Percentiles rank a stretch among this genome's conserved stretches.
phyloP scores from a whole-genome alignment of 441 rosid genomes.

The Adansonia rubrostipa region DNA sequence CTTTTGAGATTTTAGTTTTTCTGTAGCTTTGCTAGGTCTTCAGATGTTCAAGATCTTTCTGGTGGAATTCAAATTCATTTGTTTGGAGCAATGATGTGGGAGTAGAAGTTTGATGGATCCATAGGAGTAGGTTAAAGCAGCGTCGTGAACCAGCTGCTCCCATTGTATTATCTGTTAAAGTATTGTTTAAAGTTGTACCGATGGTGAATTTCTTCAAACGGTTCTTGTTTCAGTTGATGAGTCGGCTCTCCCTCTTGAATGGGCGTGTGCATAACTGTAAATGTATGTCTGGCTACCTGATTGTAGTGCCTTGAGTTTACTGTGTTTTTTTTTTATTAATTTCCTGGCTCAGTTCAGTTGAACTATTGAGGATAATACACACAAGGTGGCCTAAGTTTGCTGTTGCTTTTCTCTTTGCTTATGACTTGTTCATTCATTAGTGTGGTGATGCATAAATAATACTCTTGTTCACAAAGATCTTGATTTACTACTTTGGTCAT shows the following conservation, averaged over 20 bases:
- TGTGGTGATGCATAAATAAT: not conserved
- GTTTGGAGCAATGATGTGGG: slow-evolving; percentile 32
- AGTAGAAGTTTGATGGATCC: slow-evolving; percentile 31
- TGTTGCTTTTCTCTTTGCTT: not conserved
- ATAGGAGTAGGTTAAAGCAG: slow-evolving; percentile 28
- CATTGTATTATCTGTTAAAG: slow-evolving; percentile 20
- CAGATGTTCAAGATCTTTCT: slow-evolving; percentile 24
- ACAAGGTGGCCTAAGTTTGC: too few species aligned
- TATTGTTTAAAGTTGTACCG: slow-evolving; percentile 22
- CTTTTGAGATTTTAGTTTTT: slow-evolving; percentile 33
- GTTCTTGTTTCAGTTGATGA: not conserved
- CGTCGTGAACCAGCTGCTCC: slow-evolving; percentile 13
- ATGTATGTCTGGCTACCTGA: too few species aligned
- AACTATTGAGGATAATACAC: too few species aligned
- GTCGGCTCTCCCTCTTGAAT: too few species aligned
- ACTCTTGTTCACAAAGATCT: not conserved
- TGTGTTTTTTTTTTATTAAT: too few species aligned
- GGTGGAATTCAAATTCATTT: not conserved
- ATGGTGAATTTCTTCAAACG: slow-evolving; percentile 2
- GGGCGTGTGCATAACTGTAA: too few species aligned
- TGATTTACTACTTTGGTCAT: too few species aligned
- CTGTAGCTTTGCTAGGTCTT: slow-evolving; percentile 28
- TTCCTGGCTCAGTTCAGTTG: too few species aligned
- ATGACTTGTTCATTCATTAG: not conserved
- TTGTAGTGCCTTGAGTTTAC: too few species aligned